Percentiles rank a stretch among this genome's conserved stretches.
Conservation (phyloP, 768 basidiomycete genomes). For the Mycena floridula region DNA sequence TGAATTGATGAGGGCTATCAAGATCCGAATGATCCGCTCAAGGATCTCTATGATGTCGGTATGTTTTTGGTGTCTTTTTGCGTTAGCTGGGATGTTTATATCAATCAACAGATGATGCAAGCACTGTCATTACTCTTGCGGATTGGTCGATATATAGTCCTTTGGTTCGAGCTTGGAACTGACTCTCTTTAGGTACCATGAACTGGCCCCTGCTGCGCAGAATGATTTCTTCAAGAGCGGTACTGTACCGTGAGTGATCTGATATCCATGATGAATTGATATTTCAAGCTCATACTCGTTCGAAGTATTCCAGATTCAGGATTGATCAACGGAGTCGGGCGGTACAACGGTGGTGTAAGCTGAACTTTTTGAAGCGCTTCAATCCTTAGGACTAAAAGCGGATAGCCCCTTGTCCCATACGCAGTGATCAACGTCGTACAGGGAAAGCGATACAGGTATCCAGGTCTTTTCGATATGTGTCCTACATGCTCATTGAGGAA, state of each 20-base stretch:
- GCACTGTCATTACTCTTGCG: slow-evolving; percentile 23
- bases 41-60: slow-evolving; percentile 24
- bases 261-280: slow-evolving; percentile 9
- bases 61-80: too few relatives aligned
- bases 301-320: slow-evolving; percentile 29
- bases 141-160: too few relatives aligned
- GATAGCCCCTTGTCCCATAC: slow-evolving; percentile 19
- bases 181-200: too few relatives aligned
- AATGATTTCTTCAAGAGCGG: slow-evolving; percentile 25
- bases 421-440: slow-evolving; percentile 35
- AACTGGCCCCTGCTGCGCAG: slow-evolving; percentile 32
- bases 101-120: too few relatives aligned
- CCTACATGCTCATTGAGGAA: too few relatives aligned
- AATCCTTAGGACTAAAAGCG: slow-evolving; percentile 17
- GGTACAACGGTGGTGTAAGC: slow-evolving; percentile 35
- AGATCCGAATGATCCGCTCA: slow-evolving; percentile 24
- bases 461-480: too few relatives aligned
- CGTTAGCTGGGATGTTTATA: too few relatives aligned
- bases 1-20: slow-evolving; percentile 10
- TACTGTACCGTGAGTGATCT: slow-evolving; percentile 20
- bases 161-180: too few relatives aligned
- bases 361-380: slow-evolving; percentile 12
- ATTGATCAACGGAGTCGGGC: slow-evolving; percentile 39
- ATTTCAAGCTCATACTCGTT: too few relatives aligned
- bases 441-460: slow-evolving; percentile 40